These are phyloP conservation scores for Westerdykella aurantiaca DNA, from an alignment of 2,329 filamentous ascomycete species.

Conservation along the genomic window DNA sequence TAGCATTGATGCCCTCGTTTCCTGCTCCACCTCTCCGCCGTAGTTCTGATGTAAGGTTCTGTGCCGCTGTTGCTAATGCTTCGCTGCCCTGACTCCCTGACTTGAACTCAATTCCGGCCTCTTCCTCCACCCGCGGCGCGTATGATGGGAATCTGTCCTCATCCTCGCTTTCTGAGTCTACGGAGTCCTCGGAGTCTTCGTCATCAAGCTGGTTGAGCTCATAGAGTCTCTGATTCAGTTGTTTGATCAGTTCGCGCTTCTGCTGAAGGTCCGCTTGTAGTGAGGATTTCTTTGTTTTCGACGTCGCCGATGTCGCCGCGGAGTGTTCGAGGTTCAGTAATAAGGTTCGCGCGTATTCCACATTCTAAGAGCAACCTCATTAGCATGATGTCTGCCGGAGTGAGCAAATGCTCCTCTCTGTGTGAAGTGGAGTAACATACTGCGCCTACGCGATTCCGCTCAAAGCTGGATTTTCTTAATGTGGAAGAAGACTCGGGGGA, in stretches of 20 bases:
- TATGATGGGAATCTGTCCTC: constrained; percentile 40
- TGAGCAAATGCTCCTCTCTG: neutral
- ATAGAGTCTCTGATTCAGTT: constrained; percentile 59
- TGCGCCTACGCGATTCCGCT: constrained; percentile 55
- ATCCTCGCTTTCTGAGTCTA: constrained; percentile 39
- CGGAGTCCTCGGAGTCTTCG: constrained; percentile 28
- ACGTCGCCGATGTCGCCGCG: constrained; percentile 41
- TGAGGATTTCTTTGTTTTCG: constrained; percentile 51
- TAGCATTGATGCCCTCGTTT: constrained; percentile 21
- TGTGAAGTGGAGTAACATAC: constrained; percentile 35
- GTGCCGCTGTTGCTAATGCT: constrained; percentile 30
- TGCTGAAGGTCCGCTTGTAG: constrained; percentile 58
- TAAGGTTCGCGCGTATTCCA: constrained; percentile 64
- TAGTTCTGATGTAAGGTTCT: constrained; percentile 30
- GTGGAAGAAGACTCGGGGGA: constrained; percentile 55
- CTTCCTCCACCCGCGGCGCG: constrained; percentile 35
- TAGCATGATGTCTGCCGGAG: constrained; percentile 1
- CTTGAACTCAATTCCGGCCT: constrained; percentile 30
- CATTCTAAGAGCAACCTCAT: constrained; percentile 50
- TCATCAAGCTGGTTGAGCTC: constrained; percentile 60
- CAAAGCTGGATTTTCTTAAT: constrained; percentile 58
- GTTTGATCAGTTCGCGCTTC: constrained; percentile 62
- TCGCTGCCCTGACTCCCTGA: constrained; percentile 25
- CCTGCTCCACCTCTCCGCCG: constrained; percentile 23
- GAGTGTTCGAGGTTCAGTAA: constrained; percentile 68